Evolutionary conservation across 2,329 filamentous ascomycete genomes (phyloP), one percentile per base, ranked within the genome.

Genomic region (Fusarium abutilonis): DNA sequence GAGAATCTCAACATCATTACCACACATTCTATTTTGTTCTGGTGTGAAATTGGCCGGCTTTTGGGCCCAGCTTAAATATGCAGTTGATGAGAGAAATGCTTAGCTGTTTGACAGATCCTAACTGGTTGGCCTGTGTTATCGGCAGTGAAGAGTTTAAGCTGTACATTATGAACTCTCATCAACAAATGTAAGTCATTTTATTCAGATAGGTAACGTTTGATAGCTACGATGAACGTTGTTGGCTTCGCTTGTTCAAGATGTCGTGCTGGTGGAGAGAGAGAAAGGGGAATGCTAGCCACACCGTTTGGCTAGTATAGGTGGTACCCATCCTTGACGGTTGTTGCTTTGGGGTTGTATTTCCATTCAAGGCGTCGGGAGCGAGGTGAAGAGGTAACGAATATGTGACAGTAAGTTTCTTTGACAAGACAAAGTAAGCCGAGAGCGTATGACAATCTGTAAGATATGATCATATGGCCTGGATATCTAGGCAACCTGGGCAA

Each of bases 1-100:
- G 56, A 68, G 54, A 50, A 65, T 66, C 56, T 66, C 50, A 49
- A 68, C 57, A 63, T 56, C 60, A 65, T 64, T 60, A 64, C 52
- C 59, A 49, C 68, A 60, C 68, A 68, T 62, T 52, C 51, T 31
- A 57, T 48, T 62, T 52, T 51, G 56, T 46, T 49, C 60, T 65
- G 45, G 49, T 39, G 53, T 55, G 55, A 68, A 69, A 69, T 62
- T 64, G 56, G 43, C 48, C 36, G 32, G 34, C 19, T 36, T 53
- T 42, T 29, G 21, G 44, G 34, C 39, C 23, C 23, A 26, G 23
- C 23, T 4, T 53, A 29, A 13, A 10, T 9, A 9, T 50, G 49
- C 49, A 55, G 45, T 49, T 51, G 39, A 57, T 26, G 36, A 32
- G 55, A 34, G 55, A 63, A 26, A 47, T 38, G 39, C 29, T 31